phyloP scores from a whole-genome alignment of 306 rosid genomes.

The Vigna mungo region DNA sequence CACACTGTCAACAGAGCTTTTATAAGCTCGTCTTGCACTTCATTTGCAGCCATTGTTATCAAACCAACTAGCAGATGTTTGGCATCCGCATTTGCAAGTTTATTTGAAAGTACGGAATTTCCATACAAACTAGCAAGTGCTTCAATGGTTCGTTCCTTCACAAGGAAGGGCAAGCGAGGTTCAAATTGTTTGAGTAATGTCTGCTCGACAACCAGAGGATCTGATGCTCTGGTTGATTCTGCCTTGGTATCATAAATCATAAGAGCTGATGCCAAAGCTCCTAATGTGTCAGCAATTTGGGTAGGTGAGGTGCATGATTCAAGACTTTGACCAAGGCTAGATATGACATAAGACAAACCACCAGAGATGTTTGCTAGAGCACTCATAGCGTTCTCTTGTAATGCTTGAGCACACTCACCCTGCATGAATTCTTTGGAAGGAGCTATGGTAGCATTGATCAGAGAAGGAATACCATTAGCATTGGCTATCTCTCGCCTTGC shows the following conservation, averaged over 20 bases:
- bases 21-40: slow-evolving; percentile 90
- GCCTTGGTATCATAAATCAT: slow-evolving; percentile 94
- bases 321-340: slow-evolving; percentile 99
- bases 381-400: slow-evolving; percentile 99
- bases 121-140: slow-evolving; percentile 98
- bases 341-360: slow-evolving; percentile 91
- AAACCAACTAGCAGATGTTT: slow-evolving; percentile 95
- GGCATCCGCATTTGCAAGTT: slow-evolving; percentile 84
- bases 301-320: slow-evolving; percentile 90
- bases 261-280: slow-evolving; percentile 98
- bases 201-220: slow-evolving; percentile 79
- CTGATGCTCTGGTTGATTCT: slow-evolving; percentile 86
- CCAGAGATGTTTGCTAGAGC: slow-evolving; percentile 99
- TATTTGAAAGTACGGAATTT: slow-evolving; percentile 70
- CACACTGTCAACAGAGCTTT: slow-evolving; percentile 84
- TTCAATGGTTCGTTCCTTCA: slow-evolving; percentile 95
- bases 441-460: slow-evolving; percentile 98
- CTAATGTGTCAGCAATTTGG: slow-evolving; percentile 93
- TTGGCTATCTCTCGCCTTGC: slow-evolving; percentile 93
- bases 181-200: slow-evolving; percentile 85
- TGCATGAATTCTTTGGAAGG: slow-evolving; percentile 99
- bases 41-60: slow-evolving; percentile 93
- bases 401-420: slow-evolving; percentile 96
- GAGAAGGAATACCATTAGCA: slow-evolving; percentile 87
- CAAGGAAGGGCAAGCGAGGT: slow-evolving; percentile 79